phyloP scores from a whole-genome alignment of 768 basidiomycete species.

The Termitomyces sp. region DNA sequence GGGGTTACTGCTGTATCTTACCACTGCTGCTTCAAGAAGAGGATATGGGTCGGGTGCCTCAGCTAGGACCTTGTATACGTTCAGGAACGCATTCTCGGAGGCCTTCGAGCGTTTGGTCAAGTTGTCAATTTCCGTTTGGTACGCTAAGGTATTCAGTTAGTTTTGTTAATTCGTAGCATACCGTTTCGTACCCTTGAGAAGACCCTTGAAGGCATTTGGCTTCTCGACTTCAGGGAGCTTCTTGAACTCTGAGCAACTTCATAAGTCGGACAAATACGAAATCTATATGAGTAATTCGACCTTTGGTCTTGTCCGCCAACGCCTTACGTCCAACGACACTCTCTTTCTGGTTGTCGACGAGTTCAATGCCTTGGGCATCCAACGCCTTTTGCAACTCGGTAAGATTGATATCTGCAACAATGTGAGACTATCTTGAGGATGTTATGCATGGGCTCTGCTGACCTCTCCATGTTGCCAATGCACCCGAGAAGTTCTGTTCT shows the following conservation, averaged over 20 bases:
- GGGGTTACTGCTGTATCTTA: conserved; percentile 26
- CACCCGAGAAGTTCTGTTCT: conserved; percentile 90
- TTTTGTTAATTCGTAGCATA: neutral
- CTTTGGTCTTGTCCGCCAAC: conserved; percentile 94
- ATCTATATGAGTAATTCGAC: conserved; percentile 34
- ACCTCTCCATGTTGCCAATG: conserved; percentile 92
- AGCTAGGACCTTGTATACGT: conserved; percentile 92
- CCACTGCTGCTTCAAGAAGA: conserved; percentile 90
- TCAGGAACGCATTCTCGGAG: conserved; percentile 95
- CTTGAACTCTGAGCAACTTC: conserved; percentile 77
- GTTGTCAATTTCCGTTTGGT: conserved; percentile 95
- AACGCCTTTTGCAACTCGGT: conserved; percentile 90
- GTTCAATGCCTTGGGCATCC: conserved; percentile 89
- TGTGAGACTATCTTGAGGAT: neutral
- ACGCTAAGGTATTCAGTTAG: conserved; percentile 50
- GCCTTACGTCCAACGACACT: conserved; percentile 91
- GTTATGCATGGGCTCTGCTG: conserved; percentile 17
- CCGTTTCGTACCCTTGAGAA: conserved; percentile 69
- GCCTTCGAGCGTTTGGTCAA: conserved; percentile 90
- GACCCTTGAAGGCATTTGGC: conserved; percentile 79
- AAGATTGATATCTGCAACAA: conserved; percentile 72
- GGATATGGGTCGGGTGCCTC: conserved; percentile 99
- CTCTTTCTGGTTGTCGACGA: conserved; percentile 99
- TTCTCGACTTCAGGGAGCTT: conserved; percentile 92
- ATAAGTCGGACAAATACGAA: neutral